phyloP scores from a whole-genome alignment of 2,329 filamentous ascomycete species.

The Aschersonia sp. region DNA sequence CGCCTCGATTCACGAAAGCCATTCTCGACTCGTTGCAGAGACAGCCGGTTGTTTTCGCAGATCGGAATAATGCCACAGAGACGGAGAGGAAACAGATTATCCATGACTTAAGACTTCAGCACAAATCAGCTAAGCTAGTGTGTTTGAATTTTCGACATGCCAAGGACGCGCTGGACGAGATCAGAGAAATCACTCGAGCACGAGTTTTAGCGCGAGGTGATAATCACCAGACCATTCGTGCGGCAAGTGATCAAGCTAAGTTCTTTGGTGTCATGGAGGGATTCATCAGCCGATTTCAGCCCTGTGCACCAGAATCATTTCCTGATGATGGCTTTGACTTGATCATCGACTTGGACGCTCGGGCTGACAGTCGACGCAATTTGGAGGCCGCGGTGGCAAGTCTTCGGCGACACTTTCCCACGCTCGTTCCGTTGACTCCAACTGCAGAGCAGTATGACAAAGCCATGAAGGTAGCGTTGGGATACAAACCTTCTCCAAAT shows the following conservation, averaged over 20 bases:
- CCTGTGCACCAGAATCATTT: constrained; percentile 46
- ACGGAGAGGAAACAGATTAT: constrained; percentile 83
- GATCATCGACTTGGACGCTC: constrained; percentile 72
- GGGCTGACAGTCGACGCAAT: constrained; percentile 65
- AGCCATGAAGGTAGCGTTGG: constrained; percentile 60
- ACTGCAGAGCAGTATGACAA: constrained; percentile 59
- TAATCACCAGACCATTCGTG: constrained; percentile 96
- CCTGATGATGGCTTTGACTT: constrained; percentile 75
- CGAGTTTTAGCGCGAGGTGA: constrained; percentile 78
- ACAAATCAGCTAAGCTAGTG: constrained; percentile 56
- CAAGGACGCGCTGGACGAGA: constrained; percentile 56
- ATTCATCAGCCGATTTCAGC: constrained; percentile 77
- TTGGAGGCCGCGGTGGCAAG: constrained; percentile 63
- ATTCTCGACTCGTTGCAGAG: constrained; percentile 50
- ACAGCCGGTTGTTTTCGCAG: constrained; percentile 66
- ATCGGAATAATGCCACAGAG: constrained; percentile 84
- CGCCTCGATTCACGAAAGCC: constrained; percentile 61
- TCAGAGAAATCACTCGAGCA: constrained; percentile 60
- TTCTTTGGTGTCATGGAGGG: constrained; percentile 89
- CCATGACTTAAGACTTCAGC: constrained; percentile 52
- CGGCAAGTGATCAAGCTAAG: constrained; percentile 56
- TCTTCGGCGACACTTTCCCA: constrained; percentile 65
- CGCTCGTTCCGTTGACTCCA: constrained; percentile 58
- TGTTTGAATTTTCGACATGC: constrained; percentile 83
- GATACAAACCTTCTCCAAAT: constrained; percentile 63